phyloP scores from a whole-genome alignment of 176 grass and related monocot genomes.

The Zoysia japonica region DNA sequence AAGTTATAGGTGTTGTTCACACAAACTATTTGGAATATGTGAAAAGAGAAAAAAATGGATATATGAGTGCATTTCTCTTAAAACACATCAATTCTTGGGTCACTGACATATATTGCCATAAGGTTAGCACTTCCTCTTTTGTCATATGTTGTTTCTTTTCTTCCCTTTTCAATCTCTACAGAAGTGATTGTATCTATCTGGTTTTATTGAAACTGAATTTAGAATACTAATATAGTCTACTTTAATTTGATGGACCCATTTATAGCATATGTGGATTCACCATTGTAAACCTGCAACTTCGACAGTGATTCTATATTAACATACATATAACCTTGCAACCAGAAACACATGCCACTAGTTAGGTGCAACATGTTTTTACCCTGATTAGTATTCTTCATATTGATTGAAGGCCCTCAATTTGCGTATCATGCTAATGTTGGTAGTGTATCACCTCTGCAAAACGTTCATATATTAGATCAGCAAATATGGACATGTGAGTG shows the following conservation, averaged over 20 bases:
- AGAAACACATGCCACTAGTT: neutral
- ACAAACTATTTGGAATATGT: constrained; percentile 96
- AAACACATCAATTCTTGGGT: constrained; percentile 95
- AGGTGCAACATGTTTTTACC: neutral
- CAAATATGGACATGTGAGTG: neutral
- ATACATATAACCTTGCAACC: neutral
- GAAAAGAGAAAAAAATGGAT: constrained; percentile 93
- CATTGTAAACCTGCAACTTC: neutral
- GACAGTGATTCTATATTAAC: neutral
- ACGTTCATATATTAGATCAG: neutral
- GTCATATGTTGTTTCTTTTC: constrained; percentile 2
- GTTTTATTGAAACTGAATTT: constrained; percentile 8
- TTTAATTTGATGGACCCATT: neutral
- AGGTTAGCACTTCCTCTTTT: constrained; percentile 56
- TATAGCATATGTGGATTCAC: neutral
- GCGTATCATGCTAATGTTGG: neutral
- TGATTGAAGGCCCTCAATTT: neutral
- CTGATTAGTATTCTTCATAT: constrained; percentile 23
- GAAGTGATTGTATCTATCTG: neutral
- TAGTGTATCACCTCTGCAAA: neutral
- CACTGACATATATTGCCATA: constrained; percentile 91
- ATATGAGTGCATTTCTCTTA: constrained; percentile 81
- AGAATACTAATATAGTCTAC: neutral
- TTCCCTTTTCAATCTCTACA: neutral
- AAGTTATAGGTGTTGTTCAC: constrained; percentile 90